phyloP scores from a whole-genome alignment of 1,284 basidiomycete genomes.

The Naganishia sp. region DNA sequence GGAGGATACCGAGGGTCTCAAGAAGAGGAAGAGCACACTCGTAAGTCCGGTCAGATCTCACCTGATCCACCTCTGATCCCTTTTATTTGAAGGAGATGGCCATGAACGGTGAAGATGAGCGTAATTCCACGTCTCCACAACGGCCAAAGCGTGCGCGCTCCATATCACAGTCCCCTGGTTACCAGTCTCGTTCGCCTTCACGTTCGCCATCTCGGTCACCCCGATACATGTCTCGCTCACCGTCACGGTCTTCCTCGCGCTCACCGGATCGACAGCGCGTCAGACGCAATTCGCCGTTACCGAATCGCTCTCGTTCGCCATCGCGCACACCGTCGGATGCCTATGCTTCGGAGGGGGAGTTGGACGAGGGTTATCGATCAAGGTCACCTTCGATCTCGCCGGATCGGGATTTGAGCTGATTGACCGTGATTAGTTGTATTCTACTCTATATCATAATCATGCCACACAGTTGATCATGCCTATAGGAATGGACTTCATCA shows the following conservation, averaged over 20 bases:
- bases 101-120: slow-evolving; percentile 13
- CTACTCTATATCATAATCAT: too few species aligned
- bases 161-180: slow-evolving; percentile 1
- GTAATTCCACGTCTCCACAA: slow-evolving; percentile 4
- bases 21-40: slow-evolving; percentile 74
- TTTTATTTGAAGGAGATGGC: slow-evolving; percentile 1
- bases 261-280: not conserved
- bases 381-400: slow-evolving; percentile 25
- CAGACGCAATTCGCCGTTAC: not conserved
- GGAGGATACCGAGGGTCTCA: slow-evolving; percentile 88
- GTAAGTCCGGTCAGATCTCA: slow-evolving; percentile 35
- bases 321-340: slow-evolving; percentile 30
- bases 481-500: too few species aligned
- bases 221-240: slow-evolving; percentile 24
- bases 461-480: too few species aligned
- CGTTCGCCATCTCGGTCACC: slow-evolving; percentile 16
- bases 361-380: slow-evolving; percentile 16
- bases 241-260: slow-evolving; percentile 17
- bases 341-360: slow-evolving; percentile 31
- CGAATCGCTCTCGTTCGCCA: not conserved
- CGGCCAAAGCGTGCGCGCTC: slow-evolving; percentile 4
- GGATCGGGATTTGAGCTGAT: slow-evolving; percentile 24
- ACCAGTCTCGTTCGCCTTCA: slow-evolving; percentile 20
- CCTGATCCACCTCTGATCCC: not conserved
- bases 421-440: slow-evolving; percentile 11